These are phyloP conservation scores for Serpula lacrymans DNA, from an alignment of 768 basidiomycete genomes.

Conservation along the genomic window DNA sequence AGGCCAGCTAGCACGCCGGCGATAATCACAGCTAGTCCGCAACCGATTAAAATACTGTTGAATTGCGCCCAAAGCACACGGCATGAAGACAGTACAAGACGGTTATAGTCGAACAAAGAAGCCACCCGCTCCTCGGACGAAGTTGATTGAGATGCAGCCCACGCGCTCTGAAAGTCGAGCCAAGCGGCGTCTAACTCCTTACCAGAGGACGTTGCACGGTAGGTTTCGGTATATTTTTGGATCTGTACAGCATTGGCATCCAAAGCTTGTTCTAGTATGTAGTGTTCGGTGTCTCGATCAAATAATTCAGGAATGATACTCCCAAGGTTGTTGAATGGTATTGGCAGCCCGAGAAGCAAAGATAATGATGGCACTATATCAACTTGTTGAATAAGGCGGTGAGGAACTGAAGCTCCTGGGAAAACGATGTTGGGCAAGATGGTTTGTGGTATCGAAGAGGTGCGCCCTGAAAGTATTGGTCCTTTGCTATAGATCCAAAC, in stretches of 20 bases:
- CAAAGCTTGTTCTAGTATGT: slow-evolving; percentile 53
- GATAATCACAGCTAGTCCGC: slow-evolving; percentile 64
- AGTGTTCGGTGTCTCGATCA: slow-evolving; percentile 42
- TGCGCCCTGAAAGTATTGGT: slow-evolving; percentile 38
- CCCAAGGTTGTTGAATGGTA: slow-evolving; percentile 96
- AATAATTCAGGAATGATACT: slow-evolving; percentile 91
- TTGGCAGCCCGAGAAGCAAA: slow-evolving; percentile 86
- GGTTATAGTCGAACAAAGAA: slow-evolving; percentile 21
- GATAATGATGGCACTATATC: slow-evolving; percentile 88
- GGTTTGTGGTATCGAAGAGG: slow-evolving; percentile 38
- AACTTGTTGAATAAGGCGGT: slow-evolving; percentile 84
- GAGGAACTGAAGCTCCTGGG: slow-evolving; percentile 50
- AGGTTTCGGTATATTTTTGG: slow-evolving; percentile 69
- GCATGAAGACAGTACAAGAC: slow-evolving; percentile 51
- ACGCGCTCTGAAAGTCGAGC: slow-evolving; percentile 45
- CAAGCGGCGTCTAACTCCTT: slow-evolving; percentile 71
- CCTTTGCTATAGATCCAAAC: slow-evolving; percentile 94
- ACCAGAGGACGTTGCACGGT: slow-evolving; percentile 67
- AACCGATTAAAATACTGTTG: slow-evolving; percentile 69
- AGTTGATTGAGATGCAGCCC: slow-evolving; percentile 32
- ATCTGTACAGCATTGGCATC: slow-evolving; percentile 74
- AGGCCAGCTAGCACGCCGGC: slow-evolving; percentile 53
- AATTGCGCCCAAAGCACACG: slow-evolving; percentile 95
- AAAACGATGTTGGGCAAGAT: slow-evolving; percentile 56
- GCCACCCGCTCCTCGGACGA: slow-evolving; percentile 18